These are phyloP conservation scores for Smallanthus sonchifolius DNA, from an alignment of 129 eudicot genomes.

Conservation along the genomic window DNA sequence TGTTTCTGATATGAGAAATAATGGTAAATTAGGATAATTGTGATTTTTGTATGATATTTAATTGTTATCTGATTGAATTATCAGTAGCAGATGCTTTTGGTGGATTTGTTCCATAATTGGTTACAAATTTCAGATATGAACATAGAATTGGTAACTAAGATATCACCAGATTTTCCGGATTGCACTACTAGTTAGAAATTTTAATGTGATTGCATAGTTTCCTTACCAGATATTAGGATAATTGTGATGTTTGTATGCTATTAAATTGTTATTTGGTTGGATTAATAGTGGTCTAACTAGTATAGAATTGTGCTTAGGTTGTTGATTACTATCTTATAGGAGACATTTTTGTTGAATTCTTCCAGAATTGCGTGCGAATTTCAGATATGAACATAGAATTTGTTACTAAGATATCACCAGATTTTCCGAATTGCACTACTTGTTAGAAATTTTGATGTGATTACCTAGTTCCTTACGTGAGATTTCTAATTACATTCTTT, in stretches of 20 bases:
- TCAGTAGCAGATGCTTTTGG: neutral
- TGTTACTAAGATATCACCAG: neutral
- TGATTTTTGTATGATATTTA: no score
- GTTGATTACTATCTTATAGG: neutral
- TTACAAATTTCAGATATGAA: neutral
- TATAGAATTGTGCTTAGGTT: constrained; percentile 2
- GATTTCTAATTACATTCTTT: neutral
- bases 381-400: neutral
- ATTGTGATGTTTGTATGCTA: neutral
- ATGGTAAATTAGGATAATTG: constrained; percentile 40
- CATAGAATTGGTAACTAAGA: neutral
- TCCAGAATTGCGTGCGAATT: neutral
- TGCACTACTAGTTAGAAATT: neutral
- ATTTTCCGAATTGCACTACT: neutral
- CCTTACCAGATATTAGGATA: neutral
- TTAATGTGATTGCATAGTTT: neutral
- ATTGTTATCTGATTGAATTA: neutral
- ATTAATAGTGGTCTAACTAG: neutral
- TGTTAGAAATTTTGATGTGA: neutral
- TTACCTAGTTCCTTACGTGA: neutral
- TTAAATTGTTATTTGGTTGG: constrained; percentile 3
- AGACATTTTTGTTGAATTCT: neutral
- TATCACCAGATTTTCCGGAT: neutral
- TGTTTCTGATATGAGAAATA: constrained; percentile 79
- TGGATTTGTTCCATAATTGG: neutral